Evolutionary conservation across 345 rosid genomes (phyloP).

Genomic region (Cochlearia excelsa): DNA sequence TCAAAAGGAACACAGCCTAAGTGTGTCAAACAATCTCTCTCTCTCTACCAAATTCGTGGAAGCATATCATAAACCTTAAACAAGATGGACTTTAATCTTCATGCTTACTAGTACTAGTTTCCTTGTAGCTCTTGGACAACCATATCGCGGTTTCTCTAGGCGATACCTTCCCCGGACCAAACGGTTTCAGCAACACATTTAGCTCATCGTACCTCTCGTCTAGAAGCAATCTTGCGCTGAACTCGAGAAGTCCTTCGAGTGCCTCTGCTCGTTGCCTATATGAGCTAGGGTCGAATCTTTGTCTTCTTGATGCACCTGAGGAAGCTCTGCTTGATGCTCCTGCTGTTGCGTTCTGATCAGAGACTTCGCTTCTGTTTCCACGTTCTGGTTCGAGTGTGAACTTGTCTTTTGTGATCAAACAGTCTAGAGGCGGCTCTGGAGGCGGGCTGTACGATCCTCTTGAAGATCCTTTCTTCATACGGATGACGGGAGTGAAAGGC

Average conservation of each 20-base stretch:
- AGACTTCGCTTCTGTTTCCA: slow-evolving; percentile 64
- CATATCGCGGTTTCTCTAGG: slow-evolving; percentile 41
- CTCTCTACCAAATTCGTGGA: too few species aligned
- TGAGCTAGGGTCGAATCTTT: slow-evolving; percentile 81
- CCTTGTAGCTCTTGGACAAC: slow-evolving; percentile 97
- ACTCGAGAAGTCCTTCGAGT: slow-evolving; percentile 92
- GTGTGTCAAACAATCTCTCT: too few species aligned
- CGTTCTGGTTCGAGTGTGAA: slow-evolving; percentile 69
- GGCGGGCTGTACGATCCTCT: slow-evolving; percentile 62
- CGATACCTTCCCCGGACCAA: slow-evolving; percentile 95
- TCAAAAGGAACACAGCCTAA: too few species aligned
- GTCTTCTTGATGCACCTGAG: slow-evolving; percentile 54
- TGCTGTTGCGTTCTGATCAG: slow-evolving; percentile 86
- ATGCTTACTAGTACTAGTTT: slow-evolving; percentile 44
- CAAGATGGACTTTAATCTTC: too few species aligned
- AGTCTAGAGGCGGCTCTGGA: slow-evolving; percentile 52
- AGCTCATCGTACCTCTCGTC: slow-evolving; percentile 95
- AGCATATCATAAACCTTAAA: too few species aligned
- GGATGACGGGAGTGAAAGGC: slow-evolving; percentile 49
- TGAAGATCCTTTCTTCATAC: slow-evolving; percentile 48
- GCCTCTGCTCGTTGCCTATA: slow-evolving; percentile 94
- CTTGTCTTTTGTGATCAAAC: slow-evolving; percentile 85
- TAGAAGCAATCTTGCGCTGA: slow-evolving; percentile 83
- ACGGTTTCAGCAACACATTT: slow-evolving; percentile 84
- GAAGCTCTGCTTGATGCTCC: slow-evolving; percentile 89